These are phyloP conservation scores for Phytophthora cactorum DNA, from an alignment of 352 stramenopile genomes.

Conservation along the genomic window DNA sequence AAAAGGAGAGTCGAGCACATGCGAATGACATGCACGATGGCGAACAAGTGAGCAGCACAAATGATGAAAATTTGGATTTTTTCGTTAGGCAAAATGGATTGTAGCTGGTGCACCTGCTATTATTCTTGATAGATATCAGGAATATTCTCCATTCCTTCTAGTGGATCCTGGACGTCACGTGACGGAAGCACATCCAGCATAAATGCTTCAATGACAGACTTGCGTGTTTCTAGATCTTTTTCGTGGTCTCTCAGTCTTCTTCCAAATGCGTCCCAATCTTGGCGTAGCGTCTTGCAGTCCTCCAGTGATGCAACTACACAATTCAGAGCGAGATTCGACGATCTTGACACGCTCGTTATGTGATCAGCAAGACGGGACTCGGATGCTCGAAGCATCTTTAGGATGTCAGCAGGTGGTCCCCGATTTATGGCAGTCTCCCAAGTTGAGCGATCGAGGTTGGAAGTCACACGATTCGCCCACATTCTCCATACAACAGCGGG, in stretches of 20 bases:
- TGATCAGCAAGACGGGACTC: not conserved
- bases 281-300: not conserved
- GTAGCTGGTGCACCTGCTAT: not conserved
- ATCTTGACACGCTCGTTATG: not conserved
- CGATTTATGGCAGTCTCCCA: not conserved
- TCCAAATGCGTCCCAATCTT: not conserved
- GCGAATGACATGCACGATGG: not conserved
- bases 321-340: not conserved
- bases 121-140: not conserved
- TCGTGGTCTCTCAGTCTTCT: not conserved
- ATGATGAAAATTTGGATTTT: not conserved
- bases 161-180: not conserved
- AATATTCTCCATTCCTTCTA: not conserved
- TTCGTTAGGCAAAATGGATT: not conserved
- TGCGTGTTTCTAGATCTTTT: not conserved
- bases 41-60: not conserved
- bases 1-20: not conserved
- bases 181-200: not conserved
- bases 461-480: too few relatives aligned
- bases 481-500: too few relatives aligned
- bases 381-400: not conserved
- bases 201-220: not conserved
- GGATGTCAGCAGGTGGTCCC: not conserved
- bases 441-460: too few relatives aligned
- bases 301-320: not conserved